These are phyloP conservation scores for Cladobotryum protrusum DNA, from an alignment of 2,329 filamentous ascomycete genomes.

Conservation along the genomic window DNA sequence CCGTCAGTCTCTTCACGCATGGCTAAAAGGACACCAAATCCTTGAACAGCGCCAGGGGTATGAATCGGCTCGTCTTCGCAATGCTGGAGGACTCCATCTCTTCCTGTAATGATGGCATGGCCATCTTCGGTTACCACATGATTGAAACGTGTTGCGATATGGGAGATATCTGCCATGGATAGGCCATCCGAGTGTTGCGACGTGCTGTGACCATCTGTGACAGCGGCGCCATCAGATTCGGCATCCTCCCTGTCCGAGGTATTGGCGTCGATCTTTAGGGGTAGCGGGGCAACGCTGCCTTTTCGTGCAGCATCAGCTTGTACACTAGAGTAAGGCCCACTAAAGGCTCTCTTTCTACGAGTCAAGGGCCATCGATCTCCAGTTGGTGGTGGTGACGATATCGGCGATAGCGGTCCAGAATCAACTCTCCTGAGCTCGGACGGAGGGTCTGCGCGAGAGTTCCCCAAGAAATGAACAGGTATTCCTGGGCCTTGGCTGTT, in stretches of 20 bases:
- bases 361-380: constrained; percentile 16
- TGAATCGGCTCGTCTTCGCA: constrained; percentile 93
- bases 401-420: constrained; percentile 19
- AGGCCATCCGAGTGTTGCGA: constrained; percentile 17
- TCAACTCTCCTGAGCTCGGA: constrained; percentile 22
- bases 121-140: constrained; percentile 71
- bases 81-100: constrained; percentile 64
- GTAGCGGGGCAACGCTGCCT: constrained; percentile 28
- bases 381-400: constrained; percentile 12
- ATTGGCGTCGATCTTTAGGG: constrained; percentile 23
- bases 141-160: constrained; percentile 69
- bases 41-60: constrained; percentile 74
- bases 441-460: constrained; percentile 24
- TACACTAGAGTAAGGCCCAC: constrained; percentile 38
- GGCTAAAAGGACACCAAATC: constrained; percentile 71
- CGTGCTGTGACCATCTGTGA: constrained; percentile 10
- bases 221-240: constrained; percentile 14
- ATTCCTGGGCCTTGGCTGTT: constrained; percentile 25
- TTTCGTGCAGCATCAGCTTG: constrained; percentile 39
- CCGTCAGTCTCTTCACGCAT: constrained; percentile 65
- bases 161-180: constrained; percentile 31
- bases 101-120: constrained; percentile 76
- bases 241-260: constrained; percentile 28
- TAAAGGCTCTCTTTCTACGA: constrained; percentile 29
- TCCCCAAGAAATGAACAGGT: constrained; percentile 23